Base-by-base conservation (phyloP, 345 rosid genomes). In the Laguncularia racemosa region DNA sequence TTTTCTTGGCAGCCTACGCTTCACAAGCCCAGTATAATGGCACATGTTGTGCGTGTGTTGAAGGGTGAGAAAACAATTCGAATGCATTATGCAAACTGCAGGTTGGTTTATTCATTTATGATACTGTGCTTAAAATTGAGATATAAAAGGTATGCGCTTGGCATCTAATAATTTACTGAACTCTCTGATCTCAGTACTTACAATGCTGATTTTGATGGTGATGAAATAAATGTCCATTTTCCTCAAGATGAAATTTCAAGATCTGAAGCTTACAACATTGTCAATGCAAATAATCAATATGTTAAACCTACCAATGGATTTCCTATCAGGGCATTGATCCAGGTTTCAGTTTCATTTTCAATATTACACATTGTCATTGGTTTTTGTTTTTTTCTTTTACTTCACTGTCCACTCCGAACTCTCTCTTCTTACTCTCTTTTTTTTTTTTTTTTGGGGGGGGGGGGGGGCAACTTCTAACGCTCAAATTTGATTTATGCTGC, bases 211-310 rank as follows among this genome's bases (percentile, higher is more conserved):
- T 93, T 93, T 83, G 99, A 93, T 67, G 99, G 99, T 56, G 99
- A 93, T 81, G 99, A 93, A 79, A 93, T 93, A 93, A 93, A 93
- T 79, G 99, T 93, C 65, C 99, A 93, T 80, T 93, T 93, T 55
- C 97, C 99, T 51, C 99, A 93, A 93, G 99, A 93, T 82, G 96
- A 93, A 70, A 79, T 93, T 65, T 89, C 97, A 69, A 97, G 99
- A 53, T 88, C 99, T 49, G 99, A 93, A 80, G 99, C 82, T 16
- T 93, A 89, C 78, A 89, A 93, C 79, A 85, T 93, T 68, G 99
- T 89, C 38, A 89, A 93, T 79, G 99, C 99, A 60, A 93, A 93
- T 71, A 84, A 93, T 61, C 99, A 93, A 69, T 93, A 87, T 74
- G 86, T 83, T 70, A 82, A 84, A 68, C 99, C 99, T 62, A 85